phyloP scores from a whole-genome alignment of 345 rosid species.

The Euclidium syriacum region DNA sequence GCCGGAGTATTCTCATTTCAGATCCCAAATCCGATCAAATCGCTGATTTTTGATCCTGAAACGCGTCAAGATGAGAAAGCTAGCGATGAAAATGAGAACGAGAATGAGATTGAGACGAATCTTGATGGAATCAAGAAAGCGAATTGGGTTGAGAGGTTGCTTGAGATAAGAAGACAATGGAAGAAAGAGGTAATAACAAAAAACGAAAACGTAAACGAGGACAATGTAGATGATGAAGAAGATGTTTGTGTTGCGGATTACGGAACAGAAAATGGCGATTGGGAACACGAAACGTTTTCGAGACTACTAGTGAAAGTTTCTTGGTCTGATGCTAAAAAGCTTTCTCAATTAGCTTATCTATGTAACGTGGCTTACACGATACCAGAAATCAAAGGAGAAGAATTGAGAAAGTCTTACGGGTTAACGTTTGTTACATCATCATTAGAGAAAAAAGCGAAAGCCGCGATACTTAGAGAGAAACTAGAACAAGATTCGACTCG shows the following conservation, averaged over 20 bases:
- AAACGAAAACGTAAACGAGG: conserved; percentile 20
- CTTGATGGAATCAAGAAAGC: conserved; percentile 39
- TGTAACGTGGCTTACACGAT: conserved; percentile 87
- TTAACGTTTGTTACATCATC: conserved; percentile 78
- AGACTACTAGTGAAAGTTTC: conserved; percentile 45
- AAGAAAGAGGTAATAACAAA: conserved; percentile 33
- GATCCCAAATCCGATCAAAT: conserved; percentile 44
- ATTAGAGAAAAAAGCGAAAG: conserved; percentile 69
- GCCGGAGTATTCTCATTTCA: conserved; percentile 55
- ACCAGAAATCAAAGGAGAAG: conserved; percentile 48
- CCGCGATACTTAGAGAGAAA: conserved; percentile 46
- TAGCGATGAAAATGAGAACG: conserved; percentile 7
- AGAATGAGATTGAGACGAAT: conserved; percentile 20
- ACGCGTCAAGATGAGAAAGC: conserved; percentile 23
- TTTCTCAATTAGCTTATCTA: conserved; percentile 77
- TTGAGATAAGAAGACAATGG: conserved; percentile 62
- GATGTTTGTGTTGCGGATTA: conserved; percentile 52
- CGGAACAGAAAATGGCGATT: conserved; percentile 37
- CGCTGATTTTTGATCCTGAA: conserved; percentile 58
- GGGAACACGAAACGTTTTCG: conserved; percentile 48
- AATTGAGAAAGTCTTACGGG: conserved; percentile 55
- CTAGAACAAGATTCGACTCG: conserved; percentile 46
- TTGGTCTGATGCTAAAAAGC: conserved; percentile 57
- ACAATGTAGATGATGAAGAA: conserved; percentile 30
- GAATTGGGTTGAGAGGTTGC: conserved; percentile 73